A percentile compares a stretch with the other conserved stretches of the same genome.
phyloP scores from a whole-genome alignment of 1,284 basidiomycete species.

The Naganishia liquefaciens region DNA sequence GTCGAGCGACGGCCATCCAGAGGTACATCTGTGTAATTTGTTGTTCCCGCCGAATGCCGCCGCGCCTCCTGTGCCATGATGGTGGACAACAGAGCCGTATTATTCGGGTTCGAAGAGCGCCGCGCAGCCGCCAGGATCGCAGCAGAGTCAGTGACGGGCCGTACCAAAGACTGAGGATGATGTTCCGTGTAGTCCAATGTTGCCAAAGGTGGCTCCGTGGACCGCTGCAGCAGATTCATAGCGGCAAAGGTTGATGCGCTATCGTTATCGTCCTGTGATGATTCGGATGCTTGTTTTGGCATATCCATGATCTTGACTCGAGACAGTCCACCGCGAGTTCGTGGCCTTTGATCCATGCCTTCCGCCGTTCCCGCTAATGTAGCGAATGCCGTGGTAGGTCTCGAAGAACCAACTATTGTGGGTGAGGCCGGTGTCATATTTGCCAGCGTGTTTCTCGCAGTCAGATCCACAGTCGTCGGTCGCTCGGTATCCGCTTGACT shows the following conservation, averaged over 20 bases:
- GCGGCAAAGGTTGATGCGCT: slow-evolving; percentile 20
- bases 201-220: slow-evolving; percentile 3
- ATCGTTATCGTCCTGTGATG: slow-evolving; percentile 6
- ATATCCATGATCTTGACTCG: slow-evolving; percentile 14
- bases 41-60: slow-evolving; percentile 9
- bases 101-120: slow-evolving; percentile 23
- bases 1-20: too few relatives aligned
- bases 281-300: slow-evolving; percentile 7
- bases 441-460: slow-evolving; percentile 29
- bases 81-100: slow-evolving; percentile 14
- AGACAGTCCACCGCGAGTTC: slow-evolving; percentile 2
- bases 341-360: slow-evolving; percentile 7
- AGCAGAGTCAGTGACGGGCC: slow-evolving; percentile 4
- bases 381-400: slow-evolving; percentile 26
- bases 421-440: slow-evolving; percentile 9
- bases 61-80: slow-evolving; percentile 22
- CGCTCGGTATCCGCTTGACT: slow-evolving; percentile 10
- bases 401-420: slow-evolving; percentile 7
- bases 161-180: slow-evolving; percentile 18
- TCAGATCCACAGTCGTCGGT: neutral
- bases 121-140: slow-evolving; percentile 12
- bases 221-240: slow-evolving; percentile 11
- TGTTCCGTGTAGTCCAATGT: slow-evolving; percentile 13
- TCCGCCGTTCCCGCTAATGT: neutral
- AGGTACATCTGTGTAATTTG: neutral